Percentiles rank a stretch among this genome's conserved stretches.
Conservation (phyloP, 2,329 filamentous ascomycete species). For the Arthrobotrys sphaeroides region DNA sequence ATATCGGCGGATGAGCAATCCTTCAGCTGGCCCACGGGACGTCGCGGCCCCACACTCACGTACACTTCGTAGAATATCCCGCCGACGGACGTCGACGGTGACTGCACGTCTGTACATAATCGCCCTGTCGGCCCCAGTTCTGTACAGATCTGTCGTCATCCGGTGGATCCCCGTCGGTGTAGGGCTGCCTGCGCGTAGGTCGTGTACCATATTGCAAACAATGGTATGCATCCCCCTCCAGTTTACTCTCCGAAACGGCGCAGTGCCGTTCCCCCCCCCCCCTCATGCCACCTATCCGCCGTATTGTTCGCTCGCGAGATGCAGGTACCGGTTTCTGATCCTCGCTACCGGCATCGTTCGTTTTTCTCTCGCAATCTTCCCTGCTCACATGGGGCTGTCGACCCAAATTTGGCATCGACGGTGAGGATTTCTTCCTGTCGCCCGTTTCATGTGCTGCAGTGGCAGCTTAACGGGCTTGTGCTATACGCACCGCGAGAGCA, state of each 20-base stretch:
- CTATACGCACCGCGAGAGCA: slow-evolving; percentile 46
- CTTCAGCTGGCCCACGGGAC: not conserved
- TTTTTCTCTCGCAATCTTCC: slow-evolving; percentile 39
- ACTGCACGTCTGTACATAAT: not conserved
- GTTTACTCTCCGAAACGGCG: slow-evolving; percentile 11
- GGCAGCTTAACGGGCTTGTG: slow-evolving; percentile 5
- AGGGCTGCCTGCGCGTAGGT: not conserved
- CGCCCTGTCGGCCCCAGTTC: slow-evolving; percentile 15
- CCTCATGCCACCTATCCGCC: slow-evolving; percentile 1
- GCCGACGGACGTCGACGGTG: not conserved
- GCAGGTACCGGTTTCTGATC: slow-evolving; percentile 43
- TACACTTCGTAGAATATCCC: not conserved
- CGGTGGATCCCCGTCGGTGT: slow-evolving; percentile 8
- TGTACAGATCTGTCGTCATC: slow-evolving; percentile 40
- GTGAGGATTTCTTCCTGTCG: slow-evolving; percentile 30
- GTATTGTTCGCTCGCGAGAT: slow-evolving; percentile 24
- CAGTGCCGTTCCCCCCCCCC: not conserved
- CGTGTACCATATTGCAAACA: not conserved
- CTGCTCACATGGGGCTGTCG: slow-evolving; percentile 1
- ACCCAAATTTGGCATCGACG: slow-evolving; percentile 49
- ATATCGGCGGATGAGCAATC: not conserved
- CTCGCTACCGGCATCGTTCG: slow-evolving; percentile 33
- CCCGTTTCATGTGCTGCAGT: slow-evolving; percentile 51
- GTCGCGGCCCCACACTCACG: not conserved
- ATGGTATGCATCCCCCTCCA: not conserved